Conservation (phyloP, 2,329 filamentous ascomycete species). For the Fusarium staphyleae region DNA sequence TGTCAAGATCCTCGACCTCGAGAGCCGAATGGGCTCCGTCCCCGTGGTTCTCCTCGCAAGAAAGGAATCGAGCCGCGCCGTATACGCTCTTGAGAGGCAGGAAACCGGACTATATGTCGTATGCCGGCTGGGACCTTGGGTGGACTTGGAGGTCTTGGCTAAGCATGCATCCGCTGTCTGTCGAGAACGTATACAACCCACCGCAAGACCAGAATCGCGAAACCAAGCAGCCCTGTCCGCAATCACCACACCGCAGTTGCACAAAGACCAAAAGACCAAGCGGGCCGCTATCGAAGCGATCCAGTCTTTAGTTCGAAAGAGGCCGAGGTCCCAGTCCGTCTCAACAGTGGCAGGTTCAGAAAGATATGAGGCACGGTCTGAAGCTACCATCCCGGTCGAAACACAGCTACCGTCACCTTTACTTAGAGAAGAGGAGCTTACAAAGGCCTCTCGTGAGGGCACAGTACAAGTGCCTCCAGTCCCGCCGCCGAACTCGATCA, state of each 20-base stretch:
- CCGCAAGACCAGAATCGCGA: slow-evolving; percentile 21
- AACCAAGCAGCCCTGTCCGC: slow-evolving; percentile 32
- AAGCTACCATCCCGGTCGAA: slow-evolving; percentile 17
- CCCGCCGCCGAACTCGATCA: slow-evolving; percentile 1
- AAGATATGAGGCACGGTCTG: slow-evolving; percentile 26
- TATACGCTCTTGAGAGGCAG: slow-evolving; percentile 73
- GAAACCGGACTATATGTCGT: slow-evolving; percentile 67
- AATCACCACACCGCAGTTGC: slow-evolving; percentile 54
- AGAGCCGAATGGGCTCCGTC: slow-evolving; percentile 62
- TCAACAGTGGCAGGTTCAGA: slow-evolving; percentile 45
- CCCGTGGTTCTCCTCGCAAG: slow-evolving; percentile 68
- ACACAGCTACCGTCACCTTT: slow-evolving; percentile 34
- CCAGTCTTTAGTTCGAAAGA: slow-evolving; percentile 65
- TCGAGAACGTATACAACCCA: slow-evolving; percentile 41
- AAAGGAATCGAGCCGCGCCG: slow-evolving; percentile 59
- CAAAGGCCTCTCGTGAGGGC: background rate
- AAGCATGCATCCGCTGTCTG: slow-evolving; percentile 54
- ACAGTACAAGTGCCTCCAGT: background rate
- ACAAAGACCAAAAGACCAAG: slow-evolving; percentile 62
- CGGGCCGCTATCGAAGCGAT: slow-evolving; percentile 68
- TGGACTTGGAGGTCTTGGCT: slow-evolving; percentile 63
- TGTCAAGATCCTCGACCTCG: slow-evolving; percentile 69
- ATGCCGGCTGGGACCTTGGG: slow-evolving; percentile 72
- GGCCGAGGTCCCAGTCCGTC: slow-evolving; percentile 54
- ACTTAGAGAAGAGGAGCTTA: slow-evolving; percentile 28